Conservation (phyloP, 257 asterid genomes). For the Solanum rostratum region DNA sequence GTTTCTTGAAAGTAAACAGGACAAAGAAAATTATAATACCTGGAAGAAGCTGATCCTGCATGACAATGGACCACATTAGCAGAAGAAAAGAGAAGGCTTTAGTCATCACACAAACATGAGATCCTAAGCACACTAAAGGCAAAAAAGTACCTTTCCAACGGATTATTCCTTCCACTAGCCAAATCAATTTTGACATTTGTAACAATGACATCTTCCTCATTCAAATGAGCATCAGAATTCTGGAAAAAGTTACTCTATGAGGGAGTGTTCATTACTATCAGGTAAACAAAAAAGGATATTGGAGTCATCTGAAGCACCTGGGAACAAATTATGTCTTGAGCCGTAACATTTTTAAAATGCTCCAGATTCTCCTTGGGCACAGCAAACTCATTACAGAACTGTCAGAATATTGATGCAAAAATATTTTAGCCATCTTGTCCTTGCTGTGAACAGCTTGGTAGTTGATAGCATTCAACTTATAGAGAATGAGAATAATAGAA, state of each 20-base stretch:
- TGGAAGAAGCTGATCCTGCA: slow-evolving; percentile 73
- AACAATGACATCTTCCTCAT: slow-evolving; percentile 67
- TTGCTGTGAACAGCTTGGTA: not conserved
- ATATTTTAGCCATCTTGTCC: not conserved
- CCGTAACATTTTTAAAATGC: slow-evolving; percentile 47
- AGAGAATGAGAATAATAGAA: not conserved
- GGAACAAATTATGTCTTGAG: slow-evolving; percentile 80
- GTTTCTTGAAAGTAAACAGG: not conserved
- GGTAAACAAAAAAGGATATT: not conserved
- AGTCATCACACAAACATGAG: not conserved
- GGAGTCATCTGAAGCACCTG: slow-evolving; percentile 38
- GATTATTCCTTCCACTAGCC: slow-evolving; percentile 62
- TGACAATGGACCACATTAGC: slow-evolving; percentile 11
- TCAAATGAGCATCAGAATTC: slow-evolving; percentile 39
- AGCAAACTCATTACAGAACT: slow-evolving; percentile 86
- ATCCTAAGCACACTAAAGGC: not conserved
- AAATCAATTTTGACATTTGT: slow-evolving; percentile 72
- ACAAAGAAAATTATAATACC: slow-evolving; percentile 26
- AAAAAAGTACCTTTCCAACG: slow-evolving; percentile 54
- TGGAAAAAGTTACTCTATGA: slow-evolving; percentile 26
- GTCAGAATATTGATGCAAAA: slow-evolving; percentile 8
- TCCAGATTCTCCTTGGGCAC: slow-evolving; percentile 75
- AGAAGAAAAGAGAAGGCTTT: slow-evolving; percentile 5
- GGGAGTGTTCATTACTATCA: not conserved
- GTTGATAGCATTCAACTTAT: not conserved